Base-by-base conservation (phyloP, 257 asterid genomes). In the Galeopsis tetrahit region DNA sequence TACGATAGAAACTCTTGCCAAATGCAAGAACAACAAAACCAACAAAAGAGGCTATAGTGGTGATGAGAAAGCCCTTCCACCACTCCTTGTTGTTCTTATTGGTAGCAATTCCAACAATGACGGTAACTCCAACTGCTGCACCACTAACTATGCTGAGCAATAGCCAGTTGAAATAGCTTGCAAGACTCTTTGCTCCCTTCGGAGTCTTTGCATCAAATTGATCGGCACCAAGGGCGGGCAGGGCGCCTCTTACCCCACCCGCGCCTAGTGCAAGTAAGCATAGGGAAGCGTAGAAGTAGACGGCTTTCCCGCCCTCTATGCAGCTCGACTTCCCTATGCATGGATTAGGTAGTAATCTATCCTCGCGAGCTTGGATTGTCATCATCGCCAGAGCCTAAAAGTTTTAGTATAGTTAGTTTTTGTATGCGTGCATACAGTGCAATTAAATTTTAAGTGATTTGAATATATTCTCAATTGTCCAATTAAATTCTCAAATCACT, bases 181-280 rank as follows among this genome's bases (percentile, higher is more conserved):
- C 87, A 0, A 89, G 81, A 6, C 79, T 83, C 60, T 84, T 87
- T 32, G 85, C 89, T 63, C 82, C 87, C 73, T 85, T 77, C 0
- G 95, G 90, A 69, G 89, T 86, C 49, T 82, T 87, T 4, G 75
- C 77, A 31, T 86, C 82, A 38, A 87, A 91, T 14, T 91, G 95
- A 64, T 91, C 97, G 0, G 95, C 97, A 10, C 97, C 97, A 0
- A 91, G 80, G 2, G 97, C 81, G 0, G 97, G 92, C n/a, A 91
- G 83, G 43, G 90, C 81, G 4, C 92, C 92, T 61, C 85, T 68
- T 0, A 80, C 74, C 15, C 88, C 96, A 4, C 96, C 96, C 2
- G 80, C 62, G 0, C 97, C 97, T 7, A 89, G 51, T 17, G 95
- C 97, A 14, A 87, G 39, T 31, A 88, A 66, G 17, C 79, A 83